phyloP scores from a whole-genome alignment of 495 filamentous ascomycete species.

The Aspergillus diversus region DNA sequence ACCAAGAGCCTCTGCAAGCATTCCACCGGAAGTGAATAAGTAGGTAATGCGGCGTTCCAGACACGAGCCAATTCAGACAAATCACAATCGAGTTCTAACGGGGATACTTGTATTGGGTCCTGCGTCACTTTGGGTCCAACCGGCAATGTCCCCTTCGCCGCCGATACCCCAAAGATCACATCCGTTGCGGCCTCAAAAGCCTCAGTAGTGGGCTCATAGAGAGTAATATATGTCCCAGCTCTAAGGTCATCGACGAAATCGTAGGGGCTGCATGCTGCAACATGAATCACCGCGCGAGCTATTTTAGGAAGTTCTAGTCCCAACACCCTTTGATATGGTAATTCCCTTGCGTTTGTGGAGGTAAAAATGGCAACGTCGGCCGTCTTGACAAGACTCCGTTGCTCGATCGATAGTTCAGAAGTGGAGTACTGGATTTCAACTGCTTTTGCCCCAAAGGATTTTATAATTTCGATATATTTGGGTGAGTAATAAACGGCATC shows the following conservation, averaged over 20 bases:
- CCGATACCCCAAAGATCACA: constrained; percentile 44
- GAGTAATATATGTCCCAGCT: constrained; percentile 50
- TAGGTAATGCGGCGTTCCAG: constrained; percentile 49
- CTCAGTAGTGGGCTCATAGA: constrained; percentile 53
- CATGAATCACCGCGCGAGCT: constrained; percentile 35
- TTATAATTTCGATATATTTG: constrained; percentile 41
- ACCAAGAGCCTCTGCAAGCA: constrained; percentile 35
- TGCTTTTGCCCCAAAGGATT: constrained; percentile 25
- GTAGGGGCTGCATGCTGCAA: constrained; percentile 54
- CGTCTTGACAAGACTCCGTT: constrained; percentile 35
- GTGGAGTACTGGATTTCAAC: constrained; percentile 41
- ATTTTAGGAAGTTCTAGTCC: constrained; percentile 39
- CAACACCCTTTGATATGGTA: constrained; percentile 41
- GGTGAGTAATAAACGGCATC: constrained; percentile 38
- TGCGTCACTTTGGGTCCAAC: constrained; percentile 30
- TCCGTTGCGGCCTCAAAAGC: constrained; percentile 46
- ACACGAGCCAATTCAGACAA: constrained; percentile 33
- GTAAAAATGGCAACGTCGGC: constrained; percentile 48
- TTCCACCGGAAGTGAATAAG: constrained; percentile 37
- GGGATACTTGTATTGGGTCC: constrained; percentile 22
- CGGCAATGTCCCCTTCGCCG: constrained; percentile 41
- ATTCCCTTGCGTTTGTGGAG: constrained; percentile 49
- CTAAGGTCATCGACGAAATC: constrained; percentile 48
- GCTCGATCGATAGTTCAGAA: constrained; percentile 31
- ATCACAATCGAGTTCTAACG: constrained; percentile 33